Conservation (phyloP, 768 basidiomycete genomes). For the Suillus brevipes region DNA sequence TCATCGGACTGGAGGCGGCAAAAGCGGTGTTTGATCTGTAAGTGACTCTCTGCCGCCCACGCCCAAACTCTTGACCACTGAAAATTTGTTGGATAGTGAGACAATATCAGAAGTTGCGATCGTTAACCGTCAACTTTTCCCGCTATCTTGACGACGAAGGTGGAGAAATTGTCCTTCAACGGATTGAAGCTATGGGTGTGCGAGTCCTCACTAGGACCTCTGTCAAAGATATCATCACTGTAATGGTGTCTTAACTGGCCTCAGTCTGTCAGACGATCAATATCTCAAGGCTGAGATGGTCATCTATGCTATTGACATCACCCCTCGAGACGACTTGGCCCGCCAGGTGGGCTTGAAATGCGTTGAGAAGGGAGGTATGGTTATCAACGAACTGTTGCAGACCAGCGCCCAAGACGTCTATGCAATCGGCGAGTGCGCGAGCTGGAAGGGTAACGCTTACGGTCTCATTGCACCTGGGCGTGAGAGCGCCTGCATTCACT, state of each 20-base stretch:
- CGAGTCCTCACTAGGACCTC: constrained; percentile 47
- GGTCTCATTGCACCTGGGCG: constrained; percentile 75
- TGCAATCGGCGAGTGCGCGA: constrained; percentile 77
- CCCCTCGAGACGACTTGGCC: constrained; percentile 69
- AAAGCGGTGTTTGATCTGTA: constrained; percentile 66
- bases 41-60: constrained; percentile 10
- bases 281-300: constrained; percentile 52
- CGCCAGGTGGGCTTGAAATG: constrained; percentile 50
- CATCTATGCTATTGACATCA: constrained; percentile 70
- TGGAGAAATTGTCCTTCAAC: constrained; percentile 59
- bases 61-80: neutral
- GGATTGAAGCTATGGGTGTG: constrained; percentile 62
- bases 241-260: constrained; percentile 44
- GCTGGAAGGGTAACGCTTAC: constrained; percentile 66
- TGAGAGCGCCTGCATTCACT: constrained; percentile 18
- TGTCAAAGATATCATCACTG: constrained; percentile 38
- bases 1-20: constrained; percentile 74
- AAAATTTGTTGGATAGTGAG: constrained; percentile 12
- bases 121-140: constrained; percentile 51
- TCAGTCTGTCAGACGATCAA: constrained; percentile 49
- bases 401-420: constrained; percentile 62
- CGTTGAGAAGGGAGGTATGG: constrained; percentile 52
- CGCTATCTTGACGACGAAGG: constrained; percentile 59
- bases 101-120: constrained; percentile 50
- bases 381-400: constrained; percentile 54